Percentiles rank a stretch among this genome's conserved stretches.
Evolutionary conservation across 129 eudicot genomes (phyloP).

Genomic region (Solidago caesia): DNA sequence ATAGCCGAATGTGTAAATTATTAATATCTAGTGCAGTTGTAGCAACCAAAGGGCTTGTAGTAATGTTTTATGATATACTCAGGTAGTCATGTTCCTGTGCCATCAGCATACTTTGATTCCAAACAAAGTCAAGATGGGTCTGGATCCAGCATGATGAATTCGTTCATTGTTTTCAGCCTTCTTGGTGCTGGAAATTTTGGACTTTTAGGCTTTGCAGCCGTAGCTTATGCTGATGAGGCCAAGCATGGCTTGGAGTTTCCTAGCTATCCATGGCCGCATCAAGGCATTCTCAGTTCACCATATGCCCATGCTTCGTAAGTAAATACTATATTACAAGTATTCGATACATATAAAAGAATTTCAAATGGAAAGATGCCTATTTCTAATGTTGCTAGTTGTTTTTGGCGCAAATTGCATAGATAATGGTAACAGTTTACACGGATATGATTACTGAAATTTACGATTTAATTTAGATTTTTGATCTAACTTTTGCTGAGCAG

Average conservation of each 20-base stretch:
- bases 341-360: background rate
- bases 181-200: background rate
- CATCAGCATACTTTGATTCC: background rate
- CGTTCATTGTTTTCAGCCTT: background rate
- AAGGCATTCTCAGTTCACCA: background rate
- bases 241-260: background rate
- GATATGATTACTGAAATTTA: background rate
- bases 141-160: background rate
- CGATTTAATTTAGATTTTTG: background rate
- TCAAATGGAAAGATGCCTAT: background rate
- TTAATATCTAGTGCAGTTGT: too few relatives aligned
- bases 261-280: background rate
- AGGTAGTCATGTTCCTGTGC: background rate
- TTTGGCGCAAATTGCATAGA: background rate
- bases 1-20: too few relatives aligned
- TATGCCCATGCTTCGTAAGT: background rate
- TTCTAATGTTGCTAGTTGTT: too few relatives aligned
- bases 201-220: background rate
- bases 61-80: too few relatives aligned
- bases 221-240: background rate
- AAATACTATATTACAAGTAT: too few relatives aligned
- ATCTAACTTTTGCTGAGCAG: background rate
- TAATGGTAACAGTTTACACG: background rate
- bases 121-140: background rate
- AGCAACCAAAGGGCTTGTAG: too few relatives aligned